A percentile compares a stretch with the other conserved stretches of the same genome.
phyloP scores from a whole-genome alignment of 2,329 filamentous ascomycete genomes.

The Colletotrichum orchidophilum region DNA sequence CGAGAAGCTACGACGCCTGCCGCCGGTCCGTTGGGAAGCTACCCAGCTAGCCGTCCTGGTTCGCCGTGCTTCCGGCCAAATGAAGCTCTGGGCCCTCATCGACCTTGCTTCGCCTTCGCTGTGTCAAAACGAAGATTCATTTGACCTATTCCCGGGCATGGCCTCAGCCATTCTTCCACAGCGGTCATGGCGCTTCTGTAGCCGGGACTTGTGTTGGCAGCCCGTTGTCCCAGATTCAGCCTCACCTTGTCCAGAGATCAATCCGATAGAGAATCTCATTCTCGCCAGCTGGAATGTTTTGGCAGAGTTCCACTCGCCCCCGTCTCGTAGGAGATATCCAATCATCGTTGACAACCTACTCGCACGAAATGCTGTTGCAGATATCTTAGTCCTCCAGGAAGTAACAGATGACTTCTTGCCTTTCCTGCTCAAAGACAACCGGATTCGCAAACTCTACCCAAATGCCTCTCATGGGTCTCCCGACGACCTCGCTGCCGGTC shows the following conservation, averaged over 20 bases:
- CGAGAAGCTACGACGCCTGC: constrained; percentile 60
- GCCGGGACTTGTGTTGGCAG: constrained; percentile 10
- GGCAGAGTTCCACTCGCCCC: constrained; percentile 59
- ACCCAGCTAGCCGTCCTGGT: constrained; percentile 61
- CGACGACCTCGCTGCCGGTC: constrained; percentile 57
- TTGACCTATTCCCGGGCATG: background rate
- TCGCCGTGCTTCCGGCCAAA: constrained; percentile 57
- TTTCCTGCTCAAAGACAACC: constrained; percentile 57
- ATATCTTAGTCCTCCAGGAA: constrained; percentile 67
- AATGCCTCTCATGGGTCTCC: constrained; percentile 68
- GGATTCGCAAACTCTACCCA: constrained; percentile 59
- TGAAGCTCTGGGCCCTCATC: constrained; percentile 67
- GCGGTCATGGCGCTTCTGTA: constrained; percentile 14
- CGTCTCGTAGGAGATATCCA: constrained; percentile 51
- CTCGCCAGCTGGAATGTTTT: constrained; percentile 64
- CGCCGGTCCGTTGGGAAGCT: constrained; percentile 58
- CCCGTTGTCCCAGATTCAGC: background rate
- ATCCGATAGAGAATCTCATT: constrained; percentile 39
- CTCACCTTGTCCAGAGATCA: background rate
- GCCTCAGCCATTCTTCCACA: background rate
- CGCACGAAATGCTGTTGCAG: constrained; percentile 51
- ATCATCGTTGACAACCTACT: constrained; percentile 56
- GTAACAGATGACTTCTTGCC: constrained; percentile 71
- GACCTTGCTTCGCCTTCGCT: constrained; percentile 40
- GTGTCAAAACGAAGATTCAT: background rate